Evolutionary conservation across 306 rosid genomes (phyloP), one percentile per base, ranked within the genome.

Genomic region (Myrica gale): DNA sequence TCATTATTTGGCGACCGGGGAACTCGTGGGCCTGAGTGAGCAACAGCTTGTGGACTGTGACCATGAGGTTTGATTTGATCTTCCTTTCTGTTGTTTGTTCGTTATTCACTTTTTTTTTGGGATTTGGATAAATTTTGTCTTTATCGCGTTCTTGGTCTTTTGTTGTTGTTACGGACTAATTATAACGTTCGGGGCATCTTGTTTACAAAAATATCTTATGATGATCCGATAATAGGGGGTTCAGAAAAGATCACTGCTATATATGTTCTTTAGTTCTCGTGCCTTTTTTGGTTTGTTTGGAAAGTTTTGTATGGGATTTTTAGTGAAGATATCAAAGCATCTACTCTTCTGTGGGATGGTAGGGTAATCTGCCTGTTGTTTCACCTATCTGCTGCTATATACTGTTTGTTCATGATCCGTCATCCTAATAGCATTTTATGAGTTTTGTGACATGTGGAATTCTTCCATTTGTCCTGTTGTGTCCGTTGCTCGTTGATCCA

Each of bases 31-130:
- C 74, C 88, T 96, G 54, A 96, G 99, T 17, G 98, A 92, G 82
- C 98, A 96, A 71, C 99, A 92, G 89, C 98, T 96, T 77, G 97
- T 96, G 85, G 99, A 96, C 76, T 95, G 99, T 23, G 99, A 95
- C 72, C 98, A 96, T 37, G 91, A 88, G 98, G 99, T 95, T 76
- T 68, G 88, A 23, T 11, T 42, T 47, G 43, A 23, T 43, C 79
- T 74, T 41, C 32, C 54, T 69, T 11, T 43, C 1, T 16, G 16
- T 53, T 23, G 7, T 45, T 65, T 9, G 11, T 5, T 70, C 13
- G 12, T 23, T 41, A 26, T 26, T 26, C 32, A 26, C 32, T 26
- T 26, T 26, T 26, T 26, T 26, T 26, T 26, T 1, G 32, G 32
- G 32, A 26, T 26, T 26, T 26, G 32, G 32, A 26, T 26, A 26